Evolutionary conservation across 495 filamentous ascomycete genomes (phyloP), one percentile per base, ranked within the genome.

Genomic region (Penicillium coprophilum): DNA sequence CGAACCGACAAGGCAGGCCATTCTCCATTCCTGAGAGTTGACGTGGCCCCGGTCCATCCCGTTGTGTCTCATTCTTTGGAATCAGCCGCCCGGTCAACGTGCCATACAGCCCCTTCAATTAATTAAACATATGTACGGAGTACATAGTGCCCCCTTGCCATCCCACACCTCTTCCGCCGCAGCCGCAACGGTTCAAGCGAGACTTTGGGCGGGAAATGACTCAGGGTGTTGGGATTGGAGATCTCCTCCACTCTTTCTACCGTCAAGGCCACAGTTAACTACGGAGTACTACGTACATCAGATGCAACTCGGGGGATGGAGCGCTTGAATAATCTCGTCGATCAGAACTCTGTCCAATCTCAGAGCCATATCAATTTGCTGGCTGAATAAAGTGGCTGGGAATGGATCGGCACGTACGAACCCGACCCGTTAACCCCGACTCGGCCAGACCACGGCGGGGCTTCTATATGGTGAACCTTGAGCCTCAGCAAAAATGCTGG

Each of bases 401-500:
- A 62, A 11, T 58, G 48, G 15, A 64, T 49, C 3, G 63, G 58
- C 28, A 68, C 38, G 27, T 66, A 68, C n/a, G 65, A 63, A 6
- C 38, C 60, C 1, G 65, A 68, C 40, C 44, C 57, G 8, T 38
- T 34, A 6, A 62, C 62, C 2, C 63, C 51, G 31, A 68, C 61
- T 8, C 57, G 62, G 1, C 62, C 62, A 23, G 62, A 2, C 62
- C 62, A 23, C 55, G 47, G 24, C 47, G 23, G 19, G 39, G 45
- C 39, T 66, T 63, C n/a, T 57, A 63, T 63, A 19, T 63, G 12
- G 27, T 59, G 59, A 28, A 66, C 44, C 13, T 55, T 63, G 4
- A 66, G 39, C 41, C 65, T 66, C 10, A 66, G 58, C 63, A 39
- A 61, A 63, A 11, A 65, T 27, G 6, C 61, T 58, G 1, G 56